Evolutionary conservation across 805 yeast genomes (phyloP), one percentile per base, ranked within the genome.

Genomic region (Lipomyces orientalis): DNA sequence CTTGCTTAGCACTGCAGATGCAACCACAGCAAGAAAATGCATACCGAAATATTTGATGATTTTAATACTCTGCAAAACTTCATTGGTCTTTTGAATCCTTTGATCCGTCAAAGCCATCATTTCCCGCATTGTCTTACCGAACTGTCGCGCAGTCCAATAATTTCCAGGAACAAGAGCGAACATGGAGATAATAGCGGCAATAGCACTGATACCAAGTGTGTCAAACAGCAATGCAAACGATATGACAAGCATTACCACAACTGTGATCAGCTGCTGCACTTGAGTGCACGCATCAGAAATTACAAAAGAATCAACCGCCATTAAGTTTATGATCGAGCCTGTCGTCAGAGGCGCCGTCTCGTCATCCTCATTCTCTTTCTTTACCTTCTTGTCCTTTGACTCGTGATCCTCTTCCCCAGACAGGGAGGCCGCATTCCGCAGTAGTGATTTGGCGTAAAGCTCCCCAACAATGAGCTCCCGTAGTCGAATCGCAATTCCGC

Each of bases 81-180:
- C 99, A 78, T 93, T 95, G 74, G 94, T 85, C 77, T 90, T 91
- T 76, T 93, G 97, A 68, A 94, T 90, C 79, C 98, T 88, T 78
- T 87, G 86, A 78, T 94, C 99, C 16, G 98, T 93, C 31, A 90
- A 83, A 10, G 83, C 85, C 80, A 95, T 84, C 83, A 89, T 86
- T 62, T 81, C 80, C 77, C 89, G 87, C 79, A 93, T 97, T 61
- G 85, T 82, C 8, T 77, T 76, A 67, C 92, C 93, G 55, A 91
- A 79, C 74, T 81, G 80, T 58, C 78, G 79, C 43, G 96, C 87
- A 60, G 91, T 74, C 71, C 82, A 82, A 80, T 89, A 91, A 79
- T 89, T 91, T 55, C 90, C 69, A 2, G 98, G 98, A 72, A 91
- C 22, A 29, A 67, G 29, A n/a, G 54, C 37, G 33, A 34, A 57